Base-by-base conservation (phyloP, 2,329 filamentous ascomycete genomes). In the Amauroascus verrucosus region DNA sequence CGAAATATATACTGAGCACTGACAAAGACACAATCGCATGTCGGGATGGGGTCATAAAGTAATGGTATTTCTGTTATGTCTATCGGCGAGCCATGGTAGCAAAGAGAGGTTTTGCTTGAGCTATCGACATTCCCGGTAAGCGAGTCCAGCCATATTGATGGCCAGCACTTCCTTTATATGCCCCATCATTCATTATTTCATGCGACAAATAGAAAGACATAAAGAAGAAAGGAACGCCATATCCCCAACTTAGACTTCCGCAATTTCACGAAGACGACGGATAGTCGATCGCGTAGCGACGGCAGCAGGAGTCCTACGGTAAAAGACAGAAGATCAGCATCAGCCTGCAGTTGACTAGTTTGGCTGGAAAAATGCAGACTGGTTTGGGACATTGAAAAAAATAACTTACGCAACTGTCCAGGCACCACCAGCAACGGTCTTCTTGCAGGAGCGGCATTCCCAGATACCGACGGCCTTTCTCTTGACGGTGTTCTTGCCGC, bases 221-320 rank as follows among this genome's bases (percentile, higher is more conserved):
- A 44, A 49, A 48, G 40, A 52, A 44, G 20, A 53, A 49, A 54
- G 24, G 40, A 46, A 51, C 47, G 54, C 58, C 60, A 56, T 41
- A 53, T 58, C 53, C 68, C 73, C 45, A 40, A 48, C 48, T 79
- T 87, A 91, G 77, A 94, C 88, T 83, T 95, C 90, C 72, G 87
- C 87, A 78, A 95, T 95, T 79, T 96, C 90, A 74, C 90, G 86
- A 79, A 96, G 82, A 83, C 90, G 86, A 79, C 90, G 87, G 77
- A 96, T 89, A 68, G 90, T 96, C 67, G 90, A 96, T 77, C 90
- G 84, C 77, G 90, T 95, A 68, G 90, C 88, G 68, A 88, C 89
- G 63, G 90, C 90, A 68, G 90, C 90, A 63, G 90, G 87, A 67
- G 90, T 96, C 64, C 88, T 94, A 66, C 65, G 55, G 33, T 44